Evolutionary conservation across 177 flowering plant species (phyloP).

Genomic region (Vitis hybrid): DNA sequence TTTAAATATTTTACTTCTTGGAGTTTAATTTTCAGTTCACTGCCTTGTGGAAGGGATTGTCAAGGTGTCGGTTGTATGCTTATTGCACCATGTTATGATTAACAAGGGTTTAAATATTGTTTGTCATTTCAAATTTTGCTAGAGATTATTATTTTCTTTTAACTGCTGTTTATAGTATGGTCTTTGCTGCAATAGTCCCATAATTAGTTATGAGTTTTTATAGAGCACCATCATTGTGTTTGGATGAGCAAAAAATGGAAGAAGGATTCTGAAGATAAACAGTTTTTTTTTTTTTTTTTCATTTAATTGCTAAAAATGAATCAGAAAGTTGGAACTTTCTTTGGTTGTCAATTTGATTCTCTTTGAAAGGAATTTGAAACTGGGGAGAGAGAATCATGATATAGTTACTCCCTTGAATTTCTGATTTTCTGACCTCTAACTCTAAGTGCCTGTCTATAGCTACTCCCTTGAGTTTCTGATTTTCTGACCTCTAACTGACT

Average conservation of each 20-base stretch:
- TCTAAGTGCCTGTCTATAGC: neutral
- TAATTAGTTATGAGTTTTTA: neutral
- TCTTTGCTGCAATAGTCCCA: neutral
- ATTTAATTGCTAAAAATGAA: neutral
- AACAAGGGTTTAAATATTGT: neutral
- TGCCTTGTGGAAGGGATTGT: constrained; percentile 4
- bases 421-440: neutral
- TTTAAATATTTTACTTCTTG: neutral
- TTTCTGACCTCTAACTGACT: neutral
- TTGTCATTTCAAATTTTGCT: constrained; percentile 2
- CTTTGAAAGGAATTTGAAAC: neutral
- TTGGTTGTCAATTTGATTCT: neutral
- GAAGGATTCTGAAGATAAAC: neutral
- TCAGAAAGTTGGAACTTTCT: neutral
- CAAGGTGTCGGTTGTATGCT: neutral
- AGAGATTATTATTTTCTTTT: neutral
- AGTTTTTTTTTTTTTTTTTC: neutral
- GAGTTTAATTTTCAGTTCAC: neutral
- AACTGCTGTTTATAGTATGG: neutral
- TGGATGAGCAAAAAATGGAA: neutral
- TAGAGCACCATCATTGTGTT: neutral
- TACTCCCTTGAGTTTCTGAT: neutral
- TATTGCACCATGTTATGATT: constrained; percentile 1
- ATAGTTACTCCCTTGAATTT: neutral
- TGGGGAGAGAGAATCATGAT: neutral